phyloP scores from a whole-genome alignment of 2,329 filamentous ascomycete species.

The Rhexocercosporidium sp. region DNA sequence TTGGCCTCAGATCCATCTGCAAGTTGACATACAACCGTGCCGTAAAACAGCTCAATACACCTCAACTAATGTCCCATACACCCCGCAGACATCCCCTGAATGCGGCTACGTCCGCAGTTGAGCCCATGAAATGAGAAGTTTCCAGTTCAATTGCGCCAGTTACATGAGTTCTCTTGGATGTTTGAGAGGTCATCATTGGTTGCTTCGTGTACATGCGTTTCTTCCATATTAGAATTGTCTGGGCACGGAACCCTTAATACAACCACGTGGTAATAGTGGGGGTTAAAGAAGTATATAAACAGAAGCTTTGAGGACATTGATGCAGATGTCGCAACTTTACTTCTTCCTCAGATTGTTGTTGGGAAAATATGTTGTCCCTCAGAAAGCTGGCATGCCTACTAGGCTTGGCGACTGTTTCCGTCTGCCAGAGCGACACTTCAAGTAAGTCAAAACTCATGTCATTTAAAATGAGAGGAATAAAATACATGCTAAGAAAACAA shows the following conservation, averaged over 20 bases:
- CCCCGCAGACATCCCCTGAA: not conserved
- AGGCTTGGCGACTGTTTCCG: not conserved
- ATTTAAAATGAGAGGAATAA: not conserved
- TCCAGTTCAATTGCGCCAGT: not conserved
- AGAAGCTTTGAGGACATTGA: not conserved
- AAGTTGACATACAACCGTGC: not conserved
- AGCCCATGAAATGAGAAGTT: not conserved
- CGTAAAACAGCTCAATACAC: constrained; percentile 2
- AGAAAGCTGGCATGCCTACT: not conserved
- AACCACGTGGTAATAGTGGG: not conserved
- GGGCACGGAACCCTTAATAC: not conserved
- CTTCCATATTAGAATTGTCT: not conserved
- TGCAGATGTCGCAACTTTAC: not conserved
- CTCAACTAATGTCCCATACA: not conserved
- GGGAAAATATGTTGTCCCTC: not conserved
- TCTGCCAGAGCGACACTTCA: not conserved
- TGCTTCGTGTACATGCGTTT: not conserved
- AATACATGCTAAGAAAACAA: not conserved
- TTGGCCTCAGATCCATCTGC: not conserved
- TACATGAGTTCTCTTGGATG: too few relatives aligned
- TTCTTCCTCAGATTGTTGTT: not conserved
- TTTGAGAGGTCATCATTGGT: not conserved
- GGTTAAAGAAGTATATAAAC: not conserved
- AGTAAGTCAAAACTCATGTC: not conserved
- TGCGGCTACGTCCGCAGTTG: not conserved